Evolutionary conservation across 345 rosid species (phyloP).

Genomic region (Garcia nutans): DNA sequence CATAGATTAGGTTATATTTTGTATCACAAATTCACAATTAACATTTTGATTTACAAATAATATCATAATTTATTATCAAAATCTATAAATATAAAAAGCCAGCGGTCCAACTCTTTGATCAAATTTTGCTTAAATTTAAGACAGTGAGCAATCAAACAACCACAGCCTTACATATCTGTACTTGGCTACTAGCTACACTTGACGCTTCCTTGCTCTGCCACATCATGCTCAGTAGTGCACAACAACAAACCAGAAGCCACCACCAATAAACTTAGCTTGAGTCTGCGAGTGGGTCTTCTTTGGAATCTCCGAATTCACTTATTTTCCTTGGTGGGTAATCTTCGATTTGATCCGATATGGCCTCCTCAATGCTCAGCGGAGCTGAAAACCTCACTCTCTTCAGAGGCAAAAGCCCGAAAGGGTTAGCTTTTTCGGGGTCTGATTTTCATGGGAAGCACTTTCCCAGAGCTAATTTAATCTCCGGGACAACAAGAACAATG

Average conservation of each 20-base stretch:
- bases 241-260: not conserved
- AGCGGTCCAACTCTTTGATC: not conserved
- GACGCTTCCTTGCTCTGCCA: not conserved
- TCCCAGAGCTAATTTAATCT: slow-evolving; percentile 33
- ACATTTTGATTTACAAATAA: too few species aligned
- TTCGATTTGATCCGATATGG: slow-evolving; percentile 39
- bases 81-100: too few species aligned
- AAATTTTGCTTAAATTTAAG: not conserved
- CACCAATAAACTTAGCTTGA: not conserved
- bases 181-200: not conserved
- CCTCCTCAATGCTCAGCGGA: slow-evolving; percentile 68
- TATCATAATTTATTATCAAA: too few species aligned
- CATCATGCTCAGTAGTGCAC: not conserved
- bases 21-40: too few species aligned
- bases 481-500: slow-evolving; percentile 35
- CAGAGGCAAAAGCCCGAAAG: slow-evolving; percentile 39
- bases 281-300: slow-evolving; percentile 16
- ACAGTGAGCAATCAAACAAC: not conserved
- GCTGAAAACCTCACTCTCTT: slow-evolving; percentile 50
- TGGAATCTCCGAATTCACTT: not conserved
- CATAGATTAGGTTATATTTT: too few species aligned
- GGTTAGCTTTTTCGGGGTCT: slow-evolving; percentile 42
- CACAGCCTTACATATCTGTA: slow-evolving; percentile 6
- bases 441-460: slow-evolving; percentile 41
- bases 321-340: slow-evolving; percentile 15